Evolutionary conservation across 306 rosid genomes (phyloP).

Genomic region (Malus orientalis): DNA sequence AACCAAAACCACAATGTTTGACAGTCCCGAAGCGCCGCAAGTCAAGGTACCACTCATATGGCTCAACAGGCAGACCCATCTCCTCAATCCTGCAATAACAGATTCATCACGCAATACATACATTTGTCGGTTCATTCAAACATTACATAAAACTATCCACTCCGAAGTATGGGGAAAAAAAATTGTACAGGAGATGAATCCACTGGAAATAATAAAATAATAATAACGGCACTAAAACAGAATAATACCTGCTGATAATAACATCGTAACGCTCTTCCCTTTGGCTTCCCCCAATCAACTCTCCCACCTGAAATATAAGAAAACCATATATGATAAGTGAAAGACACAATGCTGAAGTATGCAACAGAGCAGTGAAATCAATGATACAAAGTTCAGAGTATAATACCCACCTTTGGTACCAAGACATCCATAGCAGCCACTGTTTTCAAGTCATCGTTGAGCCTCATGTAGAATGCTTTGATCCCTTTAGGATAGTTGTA

Average conservation of each 20-base stretch:
- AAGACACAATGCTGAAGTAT: background rate
- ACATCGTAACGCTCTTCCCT: slow-evolving; percentile 85
- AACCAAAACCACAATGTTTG: slow-evolving; percentile 82
- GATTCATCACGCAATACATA: background rate
- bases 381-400: background rate
- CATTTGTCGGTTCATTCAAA: background rate
- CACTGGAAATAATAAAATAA: background rate
- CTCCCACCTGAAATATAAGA: slow-evolving; percentile 69
- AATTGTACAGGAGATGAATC: background rate
- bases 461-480: slow-evolving; percentile 96
- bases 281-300: slow-evolving; percentile 90
- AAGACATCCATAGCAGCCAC: slow-evolving; percentile 99
- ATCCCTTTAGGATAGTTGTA: slow-evolving; percentile 88
- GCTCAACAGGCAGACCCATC: slow-evolving; percentile 69
- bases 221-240: background rate
- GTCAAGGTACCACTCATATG: slow-evolving; percentile 96
- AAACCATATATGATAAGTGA: background rate
- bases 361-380: background rate
- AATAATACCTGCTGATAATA: slow-evolving; percentile 52
- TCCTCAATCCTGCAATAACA: slow-evolving; percentile 59
- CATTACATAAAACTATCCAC: background rate
- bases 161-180: background rate
- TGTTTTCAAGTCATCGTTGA: slow-evolving; percentile 78
- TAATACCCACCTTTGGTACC: slow-evolving; percentile 72
- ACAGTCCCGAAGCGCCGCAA: slow-evolving; percentile 87